phyloP scores from a whole-genome alignment of 208 protist species.

The Naegleria fowleri region DNA sequence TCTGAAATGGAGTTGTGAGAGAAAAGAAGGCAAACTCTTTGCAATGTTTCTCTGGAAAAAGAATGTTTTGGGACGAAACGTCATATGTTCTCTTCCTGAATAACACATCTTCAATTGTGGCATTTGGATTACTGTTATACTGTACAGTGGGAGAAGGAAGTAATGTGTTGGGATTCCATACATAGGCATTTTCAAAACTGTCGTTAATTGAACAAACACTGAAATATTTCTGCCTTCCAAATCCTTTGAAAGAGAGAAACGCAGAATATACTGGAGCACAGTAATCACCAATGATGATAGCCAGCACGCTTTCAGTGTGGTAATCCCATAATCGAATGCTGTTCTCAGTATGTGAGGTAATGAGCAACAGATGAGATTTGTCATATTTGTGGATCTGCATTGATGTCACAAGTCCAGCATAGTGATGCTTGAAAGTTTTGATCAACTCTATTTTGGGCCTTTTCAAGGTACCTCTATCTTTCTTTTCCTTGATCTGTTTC shows the following conservation, averaged over 20 bases:
- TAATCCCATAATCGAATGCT: not conserved
- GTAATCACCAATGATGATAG: not conserved
- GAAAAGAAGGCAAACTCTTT: not conserved
- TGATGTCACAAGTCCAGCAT: not conserved
- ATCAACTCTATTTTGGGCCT: not conserved
- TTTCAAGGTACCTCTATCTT: not conserved
- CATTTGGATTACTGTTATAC: not conserved
- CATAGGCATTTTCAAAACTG: not conserved
- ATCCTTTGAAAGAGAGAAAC: not conserved
- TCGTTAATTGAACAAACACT: not conserved
- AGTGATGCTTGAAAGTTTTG: not conserved
- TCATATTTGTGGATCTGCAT: not conserved
- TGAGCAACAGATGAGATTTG: not conserved
- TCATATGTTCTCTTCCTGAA: not conserved
- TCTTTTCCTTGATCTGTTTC: not conserved
- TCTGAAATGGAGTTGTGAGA: not conserved
- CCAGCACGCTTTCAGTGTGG: not conserved
- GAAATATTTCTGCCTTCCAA: not conserved
- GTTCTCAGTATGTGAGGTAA: not conserved
- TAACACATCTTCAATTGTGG: not conserved
- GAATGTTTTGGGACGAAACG: not conserved
- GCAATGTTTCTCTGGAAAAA: not conserved
- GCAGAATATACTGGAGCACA: not conserved
- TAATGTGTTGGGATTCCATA: not conserved
- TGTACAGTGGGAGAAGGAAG: not conserved